Conservation (phyloP, 768 basidiomycete species). For the Tricholoma saponaceum region DNA sequence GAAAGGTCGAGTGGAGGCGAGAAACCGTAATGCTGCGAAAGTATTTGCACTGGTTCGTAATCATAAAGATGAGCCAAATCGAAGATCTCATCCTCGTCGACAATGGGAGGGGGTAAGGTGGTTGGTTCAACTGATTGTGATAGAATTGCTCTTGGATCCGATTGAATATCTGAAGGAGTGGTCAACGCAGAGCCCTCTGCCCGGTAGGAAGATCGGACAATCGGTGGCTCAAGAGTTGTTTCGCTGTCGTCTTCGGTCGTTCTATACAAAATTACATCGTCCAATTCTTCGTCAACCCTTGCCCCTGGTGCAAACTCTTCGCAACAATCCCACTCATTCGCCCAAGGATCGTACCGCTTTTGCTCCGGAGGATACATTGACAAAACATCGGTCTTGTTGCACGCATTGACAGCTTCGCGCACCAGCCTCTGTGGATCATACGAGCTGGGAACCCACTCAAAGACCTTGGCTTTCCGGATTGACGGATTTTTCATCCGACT, state of each 20-base stretch:
- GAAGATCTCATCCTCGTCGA: neutral
- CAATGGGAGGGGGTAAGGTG: neutral
- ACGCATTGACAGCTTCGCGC: neutral
- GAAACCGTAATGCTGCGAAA: neutral
- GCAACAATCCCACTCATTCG: conserved; percentile 18
- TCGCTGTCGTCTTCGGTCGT: no score
- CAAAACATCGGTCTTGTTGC: neutral
- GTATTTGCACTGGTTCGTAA: neutral
- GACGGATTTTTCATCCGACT: neutral
- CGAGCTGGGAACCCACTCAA: neutral
- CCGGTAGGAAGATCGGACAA: no score
- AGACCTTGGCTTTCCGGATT: conserved; percentile 5
- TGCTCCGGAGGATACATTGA: neutral
- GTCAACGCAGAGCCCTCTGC: neutral
- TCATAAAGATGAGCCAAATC: neutral
- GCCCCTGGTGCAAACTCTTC: conserved; percentile 4
- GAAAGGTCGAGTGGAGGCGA: neutral
- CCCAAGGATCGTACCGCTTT: conserved; percentile 8
- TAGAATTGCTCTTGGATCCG: no score
- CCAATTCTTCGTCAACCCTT: neutral
- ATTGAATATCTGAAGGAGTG: neutral
- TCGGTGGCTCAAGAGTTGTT: neutral
- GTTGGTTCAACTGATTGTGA: no score
- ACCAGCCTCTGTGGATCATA: neutral
- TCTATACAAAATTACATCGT: no score